Conservation (phyloP, 2,329 filamentous ascomycete genomes). For the Pochonia chlamydosporia region DNA sequence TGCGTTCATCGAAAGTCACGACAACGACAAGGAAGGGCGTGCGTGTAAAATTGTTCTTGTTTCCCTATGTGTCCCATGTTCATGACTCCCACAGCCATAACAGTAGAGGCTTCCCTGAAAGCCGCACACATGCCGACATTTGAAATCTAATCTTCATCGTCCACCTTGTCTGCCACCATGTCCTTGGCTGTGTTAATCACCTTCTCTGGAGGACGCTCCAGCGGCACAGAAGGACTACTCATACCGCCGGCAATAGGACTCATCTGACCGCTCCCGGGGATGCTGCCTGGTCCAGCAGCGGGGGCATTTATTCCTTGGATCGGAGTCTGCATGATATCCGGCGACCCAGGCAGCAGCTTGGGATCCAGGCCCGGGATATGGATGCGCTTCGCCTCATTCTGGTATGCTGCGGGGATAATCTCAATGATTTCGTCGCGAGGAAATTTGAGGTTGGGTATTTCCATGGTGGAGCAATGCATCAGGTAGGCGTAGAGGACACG, state of each 20-base stretch:
- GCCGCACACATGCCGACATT: background rate
- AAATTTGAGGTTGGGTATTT: slow-evolving; percentile 89
- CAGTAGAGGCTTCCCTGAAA: too few relatives aligned
- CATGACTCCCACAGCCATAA: background rate
- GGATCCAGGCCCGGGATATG: slow-evolving; percentile 67
- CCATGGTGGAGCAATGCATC: slow-evolving; percentile 95
- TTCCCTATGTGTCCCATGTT: background rate
- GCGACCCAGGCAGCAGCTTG: slow-evolving; percentile 67
- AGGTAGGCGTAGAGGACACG: slow-evolving; percentile 95
- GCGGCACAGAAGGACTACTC: slow-evolving; percentile 38
- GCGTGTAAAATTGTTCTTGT: background rate
- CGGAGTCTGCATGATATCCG: slow-evolving; percentile 75
- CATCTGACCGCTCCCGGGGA: slow-evolving; percentile 26
- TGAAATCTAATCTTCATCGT: slow-evolving; percentile 40
- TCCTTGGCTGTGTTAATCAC: slow-evolving; percentile 45
- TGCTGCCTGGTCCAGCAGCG: slow-evolving; percentile 22
- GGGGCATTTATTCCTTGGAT: slow-evolving; percentile 41
- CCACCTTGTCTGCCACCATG: slow-evolving; percentile 45
- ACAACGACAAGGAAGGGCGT: background rate
- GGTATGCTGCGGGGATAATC: slow-evolving; percentile 95
- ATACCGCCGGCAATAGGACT: slow-evolving; percentile 44
- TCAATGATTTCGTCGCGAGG: slow-evolving; percentile 97
- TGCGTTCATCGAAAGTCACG: background rate
- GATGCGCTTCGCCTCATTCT: slow-evolving; percentile 90
- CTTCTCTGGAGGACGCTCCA: slow-evolving; percentile 40